Evolutionary conservation across 2,329 filamentous ascomycete genomes (phyloP), one percentile per base, ranked within the genome.

Genomic region (Hansfordia pulvinata): DNA sequence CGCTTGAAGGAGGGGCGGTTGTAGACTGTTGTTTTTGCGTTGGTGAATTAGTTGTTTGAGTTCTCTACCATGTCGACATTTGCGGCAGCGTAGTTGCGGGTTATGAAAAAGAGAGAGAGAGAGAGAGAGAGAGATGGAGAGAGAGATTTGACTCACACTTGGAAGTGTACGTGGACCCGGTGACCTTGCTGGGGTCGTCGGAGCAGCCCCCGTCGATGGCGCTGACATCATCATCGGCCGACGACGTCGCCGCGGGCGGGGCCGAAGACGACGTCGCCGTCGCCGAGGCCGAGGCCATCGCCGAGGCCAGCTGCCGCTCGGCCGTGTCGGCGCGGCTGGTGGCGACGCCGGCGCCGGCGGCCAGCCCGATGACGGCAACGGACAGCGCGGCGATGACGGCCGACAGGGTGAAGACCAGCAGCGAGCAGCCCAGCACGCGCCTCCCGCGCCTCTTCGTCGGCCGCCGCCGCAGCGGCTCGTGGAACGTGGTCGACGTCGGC

Each of bases 271-370:
- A n/a, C 1, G 44, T 38, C 3, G 37, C 32, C 1, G 40, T 33
- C n/a, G 38, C 33, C 4, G 35, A 31, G 4, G 39, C 22, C 6
- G 39, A 39, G 2, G 48, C 38, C 22, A 31, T 44, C 20, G 53
- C 27, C 4, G 34, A 26, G 3, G 47, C 43, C 10, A 58, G 33
- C 27, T 47, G 46, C 15, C 39, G 29, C 15, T 49, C 42, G 1
- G 54, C 55, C 9, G 49, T 34, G 27, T 45, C 56, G 5, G 56
- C 54, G 24, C 54, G 47, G 32, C 40, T 51, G 6, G 52, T 37
- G 28, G 58, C 49, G 5, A 62, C 41, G 5, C 57, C 60, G 2
- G 55, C 58, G 4, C 56, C 55, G 0, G 54, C 57, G 2, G 57
- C 58, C 15, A 63, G 41, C 2, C 56, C 58, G 27, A 62, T 52